phyloP scores from a whole-genome alignment of 1,284 basidiomycete species.

The Pterulicium gracile region DNA sequence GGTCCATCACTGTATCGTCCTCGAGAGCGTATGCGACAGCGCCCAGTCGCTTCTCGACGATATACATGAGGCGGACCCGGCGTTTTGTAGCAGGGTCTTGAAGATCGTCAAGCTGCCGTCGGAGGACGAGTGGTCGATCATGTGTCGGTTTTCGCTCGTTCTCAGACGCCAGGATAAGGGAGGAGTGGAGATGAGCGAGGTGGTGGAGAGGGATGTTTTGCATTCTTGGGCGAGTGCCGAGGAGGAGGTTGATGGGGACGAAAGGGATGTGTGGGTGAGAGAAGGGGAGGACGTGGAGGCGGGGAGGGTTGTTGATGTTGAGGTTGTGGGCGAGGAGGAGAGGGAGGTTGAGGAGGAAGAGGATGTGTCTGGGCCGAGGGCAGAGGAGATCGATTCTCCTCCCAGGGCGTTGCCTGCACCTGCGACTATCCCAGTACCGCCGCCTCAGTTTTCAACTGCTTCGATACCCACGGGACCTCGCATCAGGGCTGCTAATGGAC shows the following conservation, averaged over 20 bases:
- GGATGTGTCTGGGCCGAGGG: background rate
- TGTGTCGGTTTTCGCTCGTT: background rate
- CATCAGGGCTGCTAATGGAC: too few relatives aligned
- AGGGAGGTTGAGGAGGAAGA: background rate
- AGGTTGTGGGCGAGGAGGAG: background rate
- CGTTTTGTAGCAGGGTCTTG: background rate
- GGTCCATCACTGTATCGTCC: background rate
- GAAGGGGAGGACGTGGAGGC: background rate
- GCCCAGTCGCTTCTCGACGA: background rate
- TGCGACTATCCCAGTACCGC: too few relatives aligned
- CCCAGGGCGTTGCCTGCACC: too few relatives aligned
- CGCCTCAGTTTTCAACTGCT: too few relatives aligned
- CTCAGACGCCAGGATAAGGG: background rate
- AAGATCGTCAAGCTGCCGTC: background rate
- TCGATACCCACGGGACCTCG: too few relatives aligned
- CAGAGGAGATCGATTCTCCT: too few relatives aligned
- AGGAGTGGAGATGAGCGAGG: background rate
- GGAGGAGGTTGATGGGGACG: background rate
- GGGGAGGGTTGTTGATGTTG: background rate
- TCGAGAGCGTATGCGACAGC: background rate
- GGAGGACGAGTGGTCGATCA: background rate
- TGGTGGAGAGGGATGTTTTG: background rate
- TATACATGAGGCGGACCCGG: background rate
- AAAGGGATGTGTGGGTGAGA: background rate
- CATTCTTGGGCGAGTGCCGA: background rate